Conservation (phyloP, 1,139 yeast genomes). For the Suhomyces panamericanus region DNA sequence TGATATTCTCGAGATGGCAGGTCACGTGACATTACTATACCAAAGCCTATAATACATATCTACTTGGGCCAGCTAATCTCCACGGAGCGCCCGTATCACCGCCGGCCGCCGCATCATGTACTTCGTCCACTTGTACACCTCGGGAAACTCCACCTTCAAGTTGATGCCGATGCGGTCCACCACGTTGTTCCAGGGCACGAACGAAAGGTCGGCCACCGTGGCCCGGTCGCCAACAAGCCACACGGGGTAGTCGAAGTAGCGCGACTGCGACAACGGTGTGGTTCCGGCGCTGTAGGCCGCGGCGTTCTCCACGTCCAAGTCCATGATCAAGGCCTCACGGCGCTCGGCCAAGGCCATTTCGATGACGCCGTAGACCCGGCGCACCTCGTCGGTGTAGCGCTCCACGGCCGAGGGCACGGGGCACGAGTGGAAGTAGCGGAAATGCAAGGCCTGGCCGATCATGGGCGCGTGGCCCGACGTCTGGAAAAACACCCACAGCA, state of each 20-base stretch:
- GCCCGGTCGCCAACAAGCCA: conserved; percentile 94
- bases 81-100: conserved; percentile 73
- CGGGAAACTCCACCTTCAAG: conserved; percentile 86
- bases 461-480: conserved; percentile 97
- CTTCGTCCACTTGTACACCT: conserved; percentile 94
- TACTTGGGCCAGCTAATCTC: conserved; percentile 36
- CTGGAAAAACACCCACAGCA: conserved; percentile 91
- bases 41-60: not conserved
- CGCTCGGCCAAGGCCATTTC: conserved; percentile 95
- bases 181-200: conserved; percentile 96
- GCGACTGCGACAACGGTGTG: conserved; percentile 79
- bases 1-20: too few relatives aligned
- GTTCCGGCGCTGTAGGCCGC: conserved; percentile 90
- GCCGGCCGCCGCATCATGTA: conserved; percentile 90
- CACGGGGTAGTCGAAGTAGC: conserved; percentile 89
- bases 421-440: conserved; percentile 85
- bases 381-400: conserved; percentile 88
- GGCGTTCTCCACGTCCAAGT: conserved; percentile 81
- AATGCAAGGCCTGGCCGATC: conserved; percentile 97
- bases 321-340: conserved; percentile 88
- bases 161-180: conserved; percentile 91
- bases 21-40: too few relatives aligned
- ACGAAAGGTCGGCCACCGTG: conserved; percentile 87
- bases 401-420: conserved; percentile 88
- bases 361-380: conserved; percentile 90